Conservation (phyloP, 1,139 yeast genomes). For the Candida sanyaensis region DNA sequence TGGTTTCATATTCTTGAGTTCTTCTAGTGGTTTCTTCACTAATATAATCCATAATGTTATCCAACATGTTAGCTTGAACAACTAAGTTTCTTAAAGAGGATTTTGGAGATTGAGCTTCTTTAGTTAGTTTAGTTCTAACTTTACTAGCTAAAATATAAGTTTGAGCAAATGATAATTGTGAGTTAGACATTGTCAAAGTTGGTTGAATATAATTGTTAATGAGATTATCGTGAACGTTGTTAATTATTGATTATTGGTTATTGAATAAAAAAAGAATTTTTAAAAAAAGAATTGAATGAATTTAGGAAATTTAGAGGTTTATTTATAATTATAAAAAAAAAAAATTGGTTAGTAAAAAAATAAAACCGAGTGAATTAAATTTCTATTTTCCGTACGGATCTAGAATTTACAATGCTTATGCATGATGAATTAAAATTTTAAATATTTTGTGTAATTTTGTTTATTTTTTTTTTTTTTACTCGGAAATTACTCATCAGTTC, state of each 20-base stretch:
- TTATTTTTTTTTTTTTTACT: no score
- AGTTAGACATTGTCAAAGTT: slow-evolving; percentile 10
- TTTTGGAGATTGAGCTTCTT: slow-evolving; percentile 63
- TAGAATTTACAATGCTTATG: no score
- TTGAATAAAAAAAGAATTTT: no score
- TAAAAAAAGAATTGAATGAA: neutral
- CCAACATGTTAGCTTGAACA: slow-evolving; percentile 76
- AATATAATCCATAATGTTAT: slow-evolving; percentile 61
- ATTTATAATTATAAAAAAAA: no score
- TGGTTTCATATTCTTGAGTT: slow-evolving; percentile 7
- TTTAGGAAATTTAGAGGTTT: neutral
- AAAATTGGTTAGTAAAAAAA: no score
- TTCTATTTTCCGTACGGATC: no score
- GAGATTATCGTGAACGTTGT: neutral
- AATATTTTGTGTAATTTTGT: no score
- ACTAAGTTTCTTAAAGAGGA: slow-evolving; percentile 64
- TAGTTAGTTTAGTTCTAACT: slow-evolving; percentile 68
- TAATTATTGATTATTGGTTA: neutral
- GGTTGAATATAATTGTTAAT: neutral
- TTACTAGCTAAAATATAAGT: slow-evolving; percentile 67
- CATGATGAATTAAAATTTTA: no score
- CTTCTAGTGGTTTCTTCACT: slow-evolving; percentile 33
- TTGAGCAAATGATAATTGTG: slow-evolving; percentile 46
- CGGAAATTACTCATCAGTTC: no score
- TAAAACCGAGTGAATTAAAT: no score